Evolutionary conservation across 2,329 filamentous ascomycete species (phyloP), one percentile per base, ranked within the genome.

Genomic region (Lecanicillium sp.): DNA sequence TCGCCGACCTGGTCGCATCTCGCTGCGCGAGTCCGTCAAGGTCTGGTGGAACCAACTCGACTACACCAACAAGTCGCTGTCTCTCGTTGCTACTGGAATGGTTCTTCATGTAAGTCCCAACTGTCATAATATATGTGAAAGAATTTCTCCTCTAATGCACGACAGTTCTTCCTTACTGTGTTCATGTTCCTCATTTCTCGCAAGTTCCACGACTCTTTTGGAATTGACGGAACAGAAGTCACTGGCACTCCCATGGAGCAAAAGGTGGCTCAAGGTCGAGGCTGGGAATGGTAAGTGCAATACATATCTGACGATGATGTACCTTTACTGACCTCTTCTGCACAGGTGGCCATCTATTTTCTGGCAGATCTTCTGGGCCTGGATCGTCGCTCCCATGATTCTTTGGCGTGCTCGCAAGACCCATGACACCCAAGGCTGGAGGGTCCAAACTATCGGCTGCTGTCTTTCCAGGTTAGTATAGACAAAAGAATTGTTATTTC

Each of bases 351-450:
- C 77, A 1, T 79, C 75, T 0, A 69, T 79, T 32, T 64, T 79
- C 37, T 82, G 77, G 77, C 78, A 81, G 47, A 65, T 79, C 37
- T 59, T 77, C 41, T 82, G 77, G 77, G 68, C 75, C 12, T 81
- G 74, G 69, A 53, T 78, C 32, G 68, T 77, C 42, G 77, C 78
- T 3, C 77, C 79, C 15, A 64, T 72, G 49, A 65, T 81, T 44
- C 67, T 84, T 4, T 82, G 72, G 69, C 68, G 72, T 47, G 71
- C 79, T 28, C 69, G 78, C 7, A 61, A 67, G 17, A 75, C 84
- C 47, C 67, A 67, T 20, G 80, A 84, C 50, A 79, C 77, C 6
- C 76, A 82, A 49, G 74, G 78, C 40, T 84, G 80, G 80, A 67
- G 78, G 10, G 51, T 72, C 5, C 79, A 83, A 53, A 84, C 79